Evolutionary conservation across 2,329 filamentous ascomycete species (phyloP).

Genomic region (Onygenales sp.): DNA sequence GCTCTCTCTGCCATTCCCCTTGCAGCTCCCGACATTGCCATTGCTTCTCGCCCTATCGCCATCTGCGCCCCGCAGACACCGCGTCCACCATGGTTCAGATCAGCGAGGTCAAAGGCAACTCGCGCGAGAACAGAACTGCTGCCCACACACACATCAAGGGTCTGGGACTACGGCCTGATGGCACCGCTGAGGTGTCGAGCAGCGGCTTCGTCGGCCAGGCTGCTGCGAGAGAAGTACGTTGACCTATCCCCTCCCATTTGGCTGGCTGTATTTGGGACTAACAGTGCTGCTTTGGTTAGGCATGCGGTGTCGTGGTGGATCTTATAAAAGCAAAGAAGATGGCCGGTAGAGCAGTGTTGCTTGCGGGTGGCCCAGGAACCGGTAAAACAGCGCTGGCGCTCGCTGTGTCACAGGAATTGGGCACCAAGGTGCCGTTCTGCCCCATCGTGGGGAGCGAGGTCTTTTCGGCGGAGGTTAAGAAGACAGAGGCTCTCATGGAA

Average conservation of each 20-base stretch:
- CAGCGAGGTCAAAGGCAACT: constrained; percentile 88
- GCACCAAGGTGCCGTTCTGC: constrained; percentile 96
- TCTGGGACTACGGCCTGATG: constrained; percentile 76
- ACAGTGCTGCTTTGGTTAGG: constrained; percentile 41
- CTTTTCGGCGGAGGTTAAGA: constrained; percentile 97
- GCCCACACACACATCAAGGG: constrained; percentile 98
- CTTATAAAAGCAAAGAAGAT: constrained; percentile 95
- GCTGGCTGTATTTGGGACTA: background rate
- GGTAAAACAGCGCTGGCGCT: constrained; percentile 95
- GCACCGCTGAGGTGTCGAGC: constrained; percentile 67
- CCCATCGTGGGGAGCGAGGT: constrained; percentile 97
- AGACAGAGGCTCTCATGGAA: constrained; percentile 98
- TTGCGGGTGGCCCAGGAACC: constrained; percentile 89
- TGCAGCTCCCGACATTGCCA: background rate
- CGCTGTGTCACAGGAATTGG: constrained; percentile 91
- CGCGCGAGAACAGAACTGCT: constrained; percentile 90
- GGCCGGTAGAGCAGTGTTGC: constrained; percentile 84
- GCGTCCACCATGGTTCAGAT: constrained; percentile 63
- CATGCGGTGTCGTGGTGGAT: constrained; percentile 91
- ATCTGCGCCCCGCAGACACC: background rate
- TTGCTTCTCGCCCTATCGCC: background rate
- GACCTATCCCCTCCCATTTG: constrained; percentile 8
- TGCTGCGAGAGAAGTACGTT: constrained; percentile 70
- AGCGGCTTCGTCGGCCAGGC: constrained; percentile 86
- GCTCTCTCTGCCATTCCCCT: background rate